phyloP scores from a whole-genome alignment of 768 basidiomycete genomes.

The Kwoniella sp. region DNA sequence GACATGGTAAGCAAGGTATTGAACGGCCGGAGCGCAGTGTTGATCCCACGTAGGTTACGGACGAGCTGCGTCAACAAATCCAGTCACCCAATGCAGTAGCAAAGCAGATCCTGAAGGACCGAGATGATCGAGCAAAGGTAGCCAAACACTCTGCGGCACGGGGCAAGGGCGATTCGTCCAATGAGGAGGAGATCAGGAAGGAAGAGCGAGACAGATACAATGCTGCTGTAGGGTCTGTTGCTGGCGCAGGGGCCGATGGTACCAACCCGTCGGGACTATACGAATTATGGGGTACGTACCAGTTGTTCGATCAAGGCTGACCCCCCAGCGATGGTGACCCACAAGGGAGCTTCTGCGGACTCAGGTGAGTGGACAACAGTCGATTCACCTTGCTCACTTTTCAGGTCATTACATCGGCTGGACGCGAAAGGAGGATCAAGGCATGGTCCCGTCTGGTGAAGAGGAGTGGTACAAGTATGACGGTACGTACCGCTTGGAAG shows the following conservation, averaged over 20 bases:
- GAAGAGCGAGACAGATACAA: constrained; percentile 66
- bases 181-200: constrained; percentile 52
- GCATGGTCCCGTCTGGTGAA: constrained; percentile 61
- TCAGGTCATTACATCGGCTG: constrained; percentile 81
- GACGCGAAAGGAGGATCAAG: constrained; percentile 65
- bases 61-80: constrained; percentile 70
- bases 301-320: constrained; percentile 2
- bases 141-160: constrained; percentile 54
- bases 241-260: constrained; percentile 69
- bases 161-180: constrained; percentile 9
- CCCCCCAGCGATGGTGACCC: constrained; percentile 76
- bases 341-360: constrained; percentile 93
- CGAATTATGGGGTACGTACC: constrained; percentile 74
- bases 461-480: constrained; percentile 85
- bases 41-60: constrained; percentile 53
- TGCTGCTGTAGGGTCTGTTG: constrained; percentile 48
- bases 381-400: too few species aligned
- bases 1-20: constrained; percentile 57
- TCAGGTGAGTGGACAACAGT: constrained; percentile 59
- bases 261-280: constrained; percentile 75
- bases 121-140: constrained; percentile 71
- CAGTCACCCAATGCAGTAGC: constrained; percentile 66
- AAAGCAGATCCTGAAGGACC: constrained; percentile 76
- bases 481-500: constrained; percentile 47
- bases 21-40: not conserved